phyloP scores from a whole-genome alignment of 2,329 filamentous ascomycete species.

The Diaporthe citriasiana region DNA sequence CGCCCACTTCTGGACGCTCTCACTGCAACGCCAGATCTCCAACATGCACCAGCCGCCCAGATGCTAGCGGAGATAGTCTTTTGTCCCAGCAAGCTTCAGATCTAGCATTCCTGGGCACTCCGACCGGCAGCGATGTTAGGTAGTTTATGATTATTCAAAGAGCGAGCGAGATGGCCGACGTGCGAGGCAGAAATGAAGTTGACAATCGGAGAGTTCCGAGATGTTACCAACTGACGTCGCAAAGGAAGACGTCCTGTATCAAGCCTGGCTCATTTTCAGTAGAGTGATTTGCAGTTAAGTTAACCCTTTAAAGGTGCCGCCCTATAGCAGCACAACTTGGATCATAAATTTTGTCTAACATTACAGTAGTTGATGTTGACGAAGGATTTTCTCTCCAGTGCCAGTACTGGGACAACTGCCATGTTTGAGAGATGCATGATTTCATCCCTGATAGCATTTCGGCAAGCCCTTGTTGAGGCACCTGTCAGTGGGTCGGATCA shows the following conservation, averaged over 20 bases:
- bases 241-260: background rate
- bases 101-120: background rate
- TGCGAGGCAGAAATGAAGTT: background rate
- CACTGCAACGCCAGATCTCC: background rate
- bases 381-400: background rate
- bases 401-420: no score
- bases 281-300: background rate
- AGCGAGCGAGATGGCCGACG: background rate
- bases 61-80: constrained; percentile 20
- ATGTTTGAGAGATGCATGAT: background rate
- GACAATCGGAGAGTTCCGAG: background rate
- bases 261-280: background rate
- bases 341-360: background rate
- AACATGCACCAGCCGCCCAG: background rate
- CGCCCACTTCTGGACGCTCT: background rate
- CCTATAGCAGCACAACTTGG: background rate
- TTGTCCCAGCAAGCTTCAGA: constrained; percentile 6
- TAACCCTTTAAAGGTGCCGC: background rate
- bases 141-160: background rate
- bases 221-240: background rate
- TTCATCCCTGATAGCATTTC: background rate
- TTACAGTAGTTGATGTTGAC: background rate
- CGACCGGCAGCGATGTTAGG: background rate
- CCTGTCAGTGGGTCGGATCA: constrained; percentile 6
- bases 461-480: background rate